These are phyloP conservation scores for Aspergillus ostianus DNA, from an alignment of 495 filamentous ascomycete species.

Conservation along the genomic window DNA sequence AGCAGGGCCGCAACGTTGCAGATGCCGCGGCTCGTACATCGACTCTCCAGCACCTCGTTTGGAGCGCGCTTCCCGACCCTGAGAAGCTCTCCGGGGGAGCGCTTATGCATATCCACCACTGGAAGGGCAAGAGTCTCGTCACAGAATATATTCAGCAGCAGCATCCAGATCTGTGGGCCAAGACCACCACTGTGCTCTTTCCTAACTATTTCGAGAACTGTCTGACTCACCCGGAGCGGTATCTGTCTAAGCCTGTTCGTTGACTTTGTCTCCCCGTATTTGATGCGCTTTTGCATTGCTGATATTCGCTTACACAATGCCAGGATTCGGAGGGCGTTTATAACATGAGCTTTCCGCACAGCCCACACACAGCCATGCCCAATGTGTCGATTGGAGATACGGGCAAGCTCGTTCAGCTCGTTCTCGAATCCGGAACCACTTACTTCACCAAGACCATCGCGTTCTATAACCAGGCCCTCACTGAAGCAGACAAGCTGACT, in stretches of 20 bases:
- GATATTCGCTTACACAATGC: no score
- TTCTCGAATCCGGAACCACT: constrained; percentile 13
- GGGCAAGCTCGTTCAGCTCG: constrained; percentile 11
- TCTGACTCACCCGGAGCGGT: constrained; percentile 13
- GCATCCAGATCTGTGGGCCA: constrained; percentile 15
- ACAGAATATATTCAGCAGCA: constrained; percentile 15
- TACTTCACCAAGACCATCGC: constrained; percentile 19
- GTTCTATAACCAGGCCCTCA: constrained; percentile 12
- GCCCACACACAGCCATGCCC: constrained; percentile 13
- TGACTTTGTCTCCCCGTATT: background rate
- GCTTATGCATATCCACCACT: constrained; percentile 15
- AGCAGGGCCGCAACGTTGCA: constrained; percentile 56
- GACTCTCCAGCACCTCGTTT: constrained; percentile 12
- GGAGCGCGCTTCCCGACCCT: constrained; percentile 15
- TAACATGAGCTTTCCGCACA: constrained; percentile 14
- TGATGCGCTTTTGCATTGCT: background rate
- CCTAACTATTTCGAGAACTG: constrained; percentile 21
- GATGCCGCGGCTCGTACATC: constrained; percentile 33
- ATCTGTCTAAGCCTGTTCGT: constrained; percentile 12
- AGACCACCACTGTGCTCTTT: constrained; percentile 19
- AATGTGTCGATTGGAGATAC: constrained; percentile 19
- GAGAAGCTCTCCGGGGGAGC: constrained; percentile 8
- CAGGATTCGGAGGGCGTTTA: constrained; percentile 13
- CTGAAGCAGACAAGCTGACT: constrained; percentile 17
- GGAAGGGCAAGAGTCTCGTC: constrained; percentile 18